phyloP scores from a whole-genome alignment of 2,329 filamentous ascomycete species.

The Fusarium sp. region DNA sequence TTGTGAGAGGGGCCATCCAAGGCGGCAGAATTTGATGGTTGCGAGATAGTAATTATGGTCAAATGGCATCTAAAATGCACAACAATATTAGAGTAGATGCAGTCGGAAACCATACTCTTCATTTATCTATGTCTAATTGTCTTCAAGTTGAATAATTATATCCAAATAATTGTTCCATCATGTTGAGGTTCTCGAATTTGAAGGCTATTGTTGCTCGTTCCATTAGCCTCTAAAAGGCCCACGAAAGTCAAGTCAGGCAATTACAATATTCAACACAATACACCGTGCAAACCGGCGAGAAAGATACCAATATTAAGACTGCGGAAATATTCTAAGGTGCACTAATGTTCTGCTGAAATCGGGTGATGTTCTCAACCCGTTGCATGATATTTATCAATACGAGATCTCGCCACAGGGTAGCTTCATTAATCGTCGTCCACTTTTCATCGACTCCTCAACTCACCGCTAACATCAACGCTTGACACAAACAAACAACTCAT shows the following conservation, averaged over 20 bases:
- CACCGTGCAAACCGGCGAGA: not conserved
- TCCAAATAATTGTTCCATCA: not conserved
- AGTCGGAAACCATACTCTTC: not conserved
- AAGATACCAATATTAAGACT: not conserved
- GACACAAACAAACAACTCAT: not conserved
- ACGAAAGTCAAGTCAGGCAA: too few species aligned
- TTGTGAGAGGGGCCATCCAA: not conserved
- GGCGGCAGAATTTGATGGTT: constrained; percentile 33
- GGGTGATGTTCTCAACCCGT: not conserved
- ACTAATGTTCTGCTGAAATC: not conserved
- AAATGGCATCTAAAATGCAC: not conserved
- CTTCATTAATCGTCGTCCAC: constrained; percentile 7
- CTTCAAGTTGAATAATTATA: not conserved
- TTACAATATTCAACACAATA: too few species aligned
- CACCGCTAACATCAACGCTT: constrained; percentile 23
- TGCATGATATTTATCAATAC: constrained; percentile 49
- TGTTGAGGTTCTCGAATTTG: not conserved
- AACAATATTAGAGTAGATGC: too few species aligned
- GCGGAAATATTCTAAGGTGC: not conserved
- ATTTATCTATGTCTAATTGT: not conserved
- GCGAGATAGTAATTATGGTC: not conserved
- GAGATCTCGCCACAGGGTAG: constrained; percentile 19
- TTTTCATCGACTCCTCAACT: constrained; percentile 24
- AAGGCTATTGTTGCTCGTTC: too few species aligned
- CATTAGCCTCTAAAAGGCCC: too few species aligned